Conservation (phyloP, 2,329 filamentous ascomycete species). For the Bipolaris gigantea region DNA sequence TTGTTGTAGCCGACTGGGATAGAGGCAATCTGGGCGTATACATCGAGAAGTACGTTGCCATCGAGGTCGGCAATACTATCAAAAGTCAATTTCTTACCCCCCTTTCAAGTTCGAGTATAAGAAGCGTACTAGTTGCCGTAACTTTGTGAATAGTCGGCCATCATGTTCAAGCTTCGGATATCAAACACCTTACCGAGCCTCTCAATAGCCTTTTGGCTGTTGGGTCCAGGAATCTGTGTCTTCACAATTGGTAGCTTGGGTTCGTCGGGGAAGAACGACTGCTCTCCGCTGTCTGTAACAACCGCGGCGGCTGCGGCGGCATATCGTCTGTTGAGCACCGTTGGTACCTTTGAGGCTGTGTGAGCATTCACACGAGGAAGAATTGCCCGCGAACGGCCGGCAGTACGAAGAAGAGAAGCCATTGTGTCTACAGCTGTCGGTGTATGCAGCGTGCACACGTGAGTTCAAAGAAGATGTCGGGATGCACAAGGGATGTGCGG, state of each 20-base stretch:
- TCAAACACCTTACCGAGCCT: slow-evolving; percentile 81
- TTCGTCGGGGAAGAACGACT: slow-evolving; percentile 62
- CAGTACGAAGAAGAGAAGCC: slow-evolving; percentile 38
- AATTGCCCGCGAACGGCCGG: slow-evolving; percentile 24
- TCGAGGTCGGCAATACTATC: slow-evolving; percentile 65
- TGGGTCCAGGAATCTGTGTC: slow-evolving; percentile 73
- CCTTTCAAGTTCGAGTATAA: background rate
- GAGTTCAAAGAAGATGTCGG: background rate
- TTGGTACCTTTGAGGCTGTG: slow-evolving; percentile 21
- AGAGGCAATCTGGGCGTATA: slow-evolving; percentile 88
- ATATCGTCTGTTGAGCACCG: slow-evolving; percentile 32
- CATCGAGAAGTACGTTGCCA: slow-evolving; percentile 72
- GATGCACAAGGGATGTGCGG: background rate
- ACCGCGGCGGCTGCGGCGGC: slow-evolving; percentile 38
- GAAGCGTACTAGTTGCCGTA: slow-evolving; percentile 69
- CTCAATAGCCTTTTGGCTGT: slow-evolving; percentile 68
- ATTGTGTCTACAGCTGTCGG: slow-evolving; percentile 21
- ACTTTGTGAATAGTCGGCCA: slow-evolving; percentile 44
- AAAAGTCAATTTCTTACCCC: slow-evolving; percentile 5
- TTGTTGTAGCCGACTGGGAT: slow-evolving; percentile 95
- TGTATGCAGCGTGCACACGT: background rate
- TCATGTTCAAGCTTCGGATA: slow-evolving; percentile 75
- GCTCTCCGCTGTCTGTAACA: slow-evolving; percentile 42
- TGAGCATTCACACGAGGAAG: slow-evolving; percentile 22
- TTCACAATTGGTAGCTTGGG: slow-evolving; percentile 57